A percentile compares a stretch with the other conserved stretches of the same genome.
Evolutionary conservation across 129 eudicot species (phyloP).

Genomic region (Lactuca saligna): DNA sequence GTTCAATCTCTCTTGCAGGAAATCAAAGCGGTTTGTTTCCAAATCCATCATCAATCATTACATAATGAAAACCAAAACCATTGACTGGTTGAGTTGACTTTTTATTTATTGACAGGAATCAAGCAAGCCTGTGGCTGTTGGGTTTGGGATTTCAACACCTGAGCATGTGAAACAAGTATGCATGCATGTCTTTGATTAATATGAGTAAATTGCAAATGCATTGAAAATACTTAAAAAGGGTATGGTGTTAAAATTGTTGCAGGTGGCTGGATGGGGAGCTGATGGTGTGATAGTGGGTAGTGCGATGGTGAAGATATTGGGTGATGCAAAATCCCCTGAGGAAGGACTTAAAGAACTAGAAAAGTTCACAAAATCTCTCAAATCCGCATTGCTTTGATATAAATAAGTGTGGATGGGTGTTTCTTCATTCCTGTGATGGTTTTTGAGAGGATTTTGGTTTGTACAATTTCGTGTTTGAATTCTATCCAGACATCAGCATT

Average conservation of each 20-base stretch:
- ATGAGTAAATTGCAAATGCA: too few species aligned
- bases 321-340: constrained; percentile 82
- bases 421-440: too few species aligned
- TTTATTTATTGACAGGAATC: constrained; percentile 45
- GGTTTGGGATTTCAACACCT: constrained; percentile 90
- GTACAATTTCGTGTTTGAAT: constrained; percentile 1
- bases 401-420: neutral
- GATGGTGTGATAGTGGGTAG: constrained; percentile 99
- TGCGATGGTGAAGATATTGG: constrained; percentile 78
- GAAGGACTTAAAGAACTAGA: constrained; percentile 76
- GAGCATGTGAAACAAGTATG: constrained; percentile 89
- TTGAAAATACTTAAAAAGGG: too few species aligned
- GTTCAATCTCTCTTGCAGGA: constrained; percentile 71
- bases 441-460: neutral
- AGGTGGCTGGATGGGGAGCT: constrained; percentile 98
- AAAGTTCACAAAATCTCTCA: constrained; percentile 59
- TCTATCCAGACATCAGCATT: neutral
- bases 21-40: constrained; percentile 70
- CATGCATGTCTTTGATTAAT: neutral
- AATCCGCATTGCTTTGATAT: constrained; percentile 56
- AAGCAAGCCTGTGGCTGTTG: constrained; percentile 89
- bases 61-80: neutral
- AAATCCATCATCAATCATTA: neutral
- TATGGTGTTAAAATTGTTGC: constrained; percentile 5
- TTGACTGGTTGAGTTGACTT: neutral